phyloP scores from a whole-genome alignment of 169 alveolate species.

The Eimeria necatrix region DNA sequence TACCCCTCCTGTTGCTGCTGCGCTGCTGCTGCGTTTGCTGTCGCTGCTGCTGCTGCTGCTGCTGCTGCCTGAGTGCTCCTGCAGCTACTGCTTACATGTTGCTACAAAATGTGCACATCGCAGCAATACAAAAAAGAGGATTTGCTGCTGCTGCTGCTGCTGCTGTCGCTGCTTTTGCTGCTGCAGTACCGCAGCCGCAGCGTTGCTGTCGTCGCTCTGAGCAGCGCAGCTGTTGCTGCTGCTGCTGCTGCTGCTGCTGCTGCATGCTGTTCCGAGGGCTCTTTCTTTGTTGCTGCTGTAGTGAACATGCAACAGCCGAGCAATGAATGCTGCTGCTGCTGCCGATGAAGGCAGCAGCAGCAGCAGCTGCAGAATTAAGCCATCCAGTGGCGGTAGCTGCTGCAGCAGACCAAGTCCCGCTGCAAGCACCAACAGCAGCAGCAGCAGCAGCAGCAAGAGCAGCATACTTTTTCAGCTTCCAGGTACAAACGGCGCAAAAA shows the following conservation, averaged over 20 bases:
- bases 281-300: constrained; percentile 20
- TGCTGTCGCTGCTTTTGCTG: constrained; percentile 32
- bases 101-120: constrained; percentile 45
- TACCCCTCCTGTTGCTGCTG: no score
- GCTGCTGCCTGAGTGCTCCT: constrained; percentile 60
- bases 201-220: neutral
- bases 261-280: neutral
- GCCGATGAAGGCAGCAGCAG: constrained; percentile 48
- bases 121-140: constrained; percentile 26
- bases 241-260: constrained; percentile 73
- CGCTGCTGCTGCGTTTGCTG: neutral
- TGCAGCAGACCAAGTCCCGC: constrained; percentile 61
- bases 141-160: constrained; percentile 44
- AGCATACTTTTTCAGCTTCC: no score
- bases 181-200: neutral
- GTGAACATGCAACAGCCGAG: neutral
- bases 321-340: constrained; percentile 32
- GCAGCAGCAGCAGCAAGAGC: constrained; percentile 1
- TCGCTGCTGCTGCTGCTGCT: constrained; percentile 24
- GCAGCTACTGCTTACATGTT: constrained; percentile 27
- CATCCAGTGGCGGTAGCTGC: constrained; percentile 45
- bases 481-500: no score
- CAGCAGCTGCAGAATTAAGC: constrained; percentile 44
- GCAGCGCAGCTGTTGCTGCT: constrained; percentile 59
- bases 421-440: constrained; percentile 43